Percentiles rank a stretch among this genome's conserved stretches.
Conservation (phyloP, 2,329 filamentous ascomycete species). For the Corniculantispora saksenae region DNA sequence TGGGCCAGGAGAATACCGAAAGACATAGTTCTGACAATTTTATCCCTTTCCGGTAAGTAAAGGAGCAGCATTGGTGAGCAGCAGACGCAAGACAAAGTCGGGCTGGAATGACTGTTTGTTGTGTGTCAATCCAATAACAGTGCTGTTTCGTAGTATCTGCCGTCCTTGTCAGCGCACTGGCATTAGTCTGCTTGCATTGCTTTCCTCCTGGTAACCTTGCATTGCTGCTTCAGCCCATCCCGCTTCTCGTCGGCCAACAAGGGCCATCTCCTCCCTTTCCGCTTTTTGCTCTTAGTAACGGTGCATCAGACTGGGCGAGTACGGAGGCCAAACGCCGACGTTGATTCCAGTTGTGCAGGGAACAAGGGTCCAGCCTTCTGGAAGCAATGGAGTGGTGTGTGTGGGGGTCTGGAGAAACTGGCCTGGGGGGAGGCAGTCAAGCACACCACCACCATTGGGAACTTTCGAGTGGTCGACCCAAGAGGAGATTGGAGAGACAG, state of each 20-base stretch:
- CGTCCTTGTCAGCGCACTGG: not conserved
- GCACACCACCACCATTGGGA: slow-evolving; percentile 4
- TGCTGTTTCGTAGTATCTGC: not conserved
- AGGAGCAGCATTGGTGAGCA: not conserved
- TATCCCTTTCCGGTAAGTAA: not conserved
- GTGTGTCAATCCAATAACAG: not conserved
- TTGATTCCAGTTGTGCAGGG: slow-evolving; percentile 9
- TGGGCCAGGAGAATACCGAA: not conserved
- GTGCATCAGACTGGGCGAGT: not conserved
- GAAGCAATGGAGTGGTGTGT: slow-evolving; percentile 10
- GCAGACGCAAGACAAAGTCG: not conserved
- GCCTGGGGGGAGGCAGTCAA: not conserved
- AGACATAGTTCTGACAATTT: not conserved
- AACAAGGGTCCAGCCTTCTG: slow-evolving; percentile 14
- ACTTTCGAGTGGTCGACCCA: not conserved
- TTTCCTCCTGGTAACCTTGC: slow-evolving; percentile 1
- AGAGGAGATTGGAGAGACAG: not conserved
- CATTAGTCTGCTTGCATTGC: slow-evolving; percentile 4
- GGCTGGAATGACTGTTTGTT: not conserved
- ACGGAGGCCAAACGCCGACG: slow-evolving; percentile 9
- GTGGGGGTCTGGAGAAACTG: not conserved
- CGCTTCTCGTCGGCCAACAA: not conserved
- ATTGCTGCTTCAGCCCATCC: not conserved
- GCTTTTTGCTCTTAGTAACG: not conserved
- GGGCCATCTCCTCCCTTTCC: not conserved